These are phyloP conservation scores for Hyaloperonospora arabidopsidis DNA, from an alignment of 352 stramenopile species.

Conservation along the genomic window DNA sequence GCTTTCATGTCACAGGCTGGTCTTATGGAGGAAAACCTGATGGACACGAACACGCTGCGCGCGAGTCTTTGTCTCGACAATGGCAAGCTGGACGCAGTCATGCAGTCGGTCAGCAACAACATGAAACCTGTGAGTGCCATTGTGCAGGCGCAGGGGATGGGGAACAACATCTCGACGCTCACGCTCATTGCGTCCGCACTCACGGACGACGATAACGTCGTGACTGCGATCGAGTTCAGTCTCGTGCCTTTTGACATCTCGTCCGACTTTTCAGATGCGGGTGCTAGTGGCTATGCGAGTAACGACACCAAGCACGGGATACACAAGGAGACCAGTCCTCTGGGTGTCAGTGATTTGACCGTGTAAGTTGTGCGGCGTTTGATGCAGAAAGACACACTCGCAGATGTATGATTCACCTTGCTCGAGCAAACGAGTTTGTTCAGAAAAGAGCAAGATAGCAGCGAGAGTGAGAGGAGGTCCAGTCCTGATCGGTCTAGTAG, in stretches of 20 bases:
- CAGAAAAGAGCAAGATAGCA: constrained; percentile 14
- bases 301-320: constrained; percentile 27
- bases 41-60: constrained; percentile 33
- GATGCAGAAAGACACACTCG: constrained; percentile 3
- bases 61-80: constrained; percentile 45
- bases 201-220: constrained; percentile 45
- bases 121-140: constrained; percentile 39
- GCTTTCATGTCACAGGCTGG: constrained; percentile 47
- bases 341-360: constrained; percentile 39
- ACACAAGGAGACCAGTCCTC: constrained; percentile 47
- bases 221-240: constrained; percentile 51
- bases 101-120: constrained; percentile 35
- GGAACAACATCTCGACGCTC: constrained; percentile 35
- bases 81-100: constrained; percentile 35
- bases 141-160: constrained; percentile 38
- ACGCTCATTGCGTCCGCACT: constrained; percentile 55
- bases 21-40: constrained; percentile 33
- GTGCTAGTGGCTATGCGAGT: constrained; percentile 9
- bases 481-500: constrained; percentile 14
- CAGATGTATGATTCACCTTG: constrained; percentile 17
- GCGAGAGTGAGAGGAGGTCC: constrained; percentile 4
- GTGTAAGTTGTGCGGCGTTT: constrained; percentile 25
- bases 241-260: constrained; percentile 57
- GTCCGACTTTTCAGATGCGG: constrained; percentile 26
- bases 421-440: constrained; percentile 13